These are phyloP conservation scores for Ganoderma resinaceum DNA, from an alignment of 1,284 basidiomycete species.

Conservation along the genomic window DNA sequence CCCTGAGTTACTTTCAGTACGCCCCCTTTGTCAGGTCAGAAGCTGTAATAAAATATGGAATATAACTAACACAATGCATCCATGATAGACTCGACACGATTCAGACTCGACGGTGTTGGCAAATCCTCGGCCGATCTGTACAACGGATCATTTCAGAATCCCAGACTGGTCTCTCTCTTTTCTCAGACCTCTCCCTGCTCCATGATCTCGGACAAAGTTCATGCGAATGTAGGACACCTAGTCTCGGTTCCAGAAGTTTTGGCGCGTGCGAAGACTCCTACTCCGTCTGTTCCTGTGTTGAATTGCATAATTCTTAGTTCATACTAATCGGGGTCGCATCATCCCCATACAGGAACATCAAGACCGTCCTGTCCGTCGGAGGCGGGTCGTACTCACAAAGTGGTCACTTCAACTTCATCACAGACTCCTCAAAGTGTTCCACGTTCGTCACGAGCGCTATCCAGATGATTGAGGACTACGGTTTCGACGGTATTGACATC, in stretches of 20 bases:
- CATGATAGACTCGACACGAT: neutral
- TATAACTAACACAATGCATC: neutral
- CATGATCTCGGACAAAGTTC: too few relatives aligned
- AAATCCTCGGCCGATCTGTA: too few relatives aligned
- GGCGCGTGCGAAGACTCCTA: too few relatives aligned
- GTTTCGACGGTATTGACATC: constrained; percentile 85
- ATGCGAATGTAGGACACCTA: too few relatives aligned
- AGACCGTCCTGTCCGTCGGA: constrained; percentile 81
- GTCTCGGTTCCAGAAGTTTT: too few relatives aligned
- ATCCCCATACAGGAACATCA: constrained; percentile 60
- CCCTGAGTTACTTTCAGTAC: neutral
- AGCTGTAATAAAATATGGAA: neutral
- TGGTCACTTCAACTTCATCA: constrained; percentile 72
- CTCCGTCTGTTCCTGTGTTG: neutral
- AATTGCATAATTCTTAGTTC: too few relatives aligned
- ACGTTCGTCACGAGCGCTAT: constrained; percentile 80
- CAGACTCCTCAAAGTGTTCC: constrained; percentile 59
- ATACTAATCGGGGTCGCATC: too few relatives aligned
- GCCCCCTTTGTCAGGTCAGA: neutral
- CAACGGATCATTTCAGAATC: too few relatives aligned
- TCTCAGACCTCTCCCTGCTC: too few relatives aligned
- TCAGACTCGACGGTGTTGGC: too few relatives aligned
- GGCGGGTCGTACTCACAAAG: constrained; percentile 77
- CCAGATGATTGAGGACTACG: constrained; percentile 83
- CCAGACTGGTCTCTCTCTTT: too few relatives aligned